Evolutionary conservation across 176 grass and related monocot genomes (phyloP), one percentile per base, ranked within the genome.

Genomic region (Oryza officinalis): DNA sequence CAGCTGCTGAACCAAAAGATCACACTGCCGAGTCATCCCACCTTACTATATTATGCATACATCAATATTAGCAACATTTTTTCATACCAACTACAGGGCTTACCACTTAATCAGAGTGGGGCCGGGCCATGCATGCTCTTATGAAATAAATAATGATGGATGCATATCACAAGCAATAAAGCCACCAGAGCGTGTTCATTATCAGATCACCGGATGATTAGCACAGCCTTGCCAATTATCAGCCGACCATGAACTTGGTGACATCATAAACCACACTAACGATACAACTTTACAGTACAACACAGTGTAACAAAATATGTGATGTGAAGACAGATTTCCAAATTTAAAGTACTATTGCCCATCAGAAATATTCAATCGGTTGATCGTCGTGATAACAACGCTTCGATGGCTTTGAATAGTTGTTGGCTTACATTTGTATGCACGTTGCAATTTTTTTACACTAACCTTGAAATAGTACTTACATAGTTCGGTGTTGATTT

Each of bases 1-100:
- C 73, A 67, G 20, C 47, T 49, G 84, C 88, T 86, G 84, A 86
- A 27, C 74, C 17, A 52, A 90, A 90, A 90, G 88, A 69, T 86
- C 47, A 80, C 60, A 12, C 5, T 52, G 80, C 75, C 84, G 13
- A 82, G 75, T 87, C 84, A 90, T 86, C 40, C 47, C 4, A 74
- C 18, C 52, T 83, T 87, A 69, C 5, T 66, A 27, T 27, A 67
- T 5, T 27, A 46, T 5, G 17, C 80, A 14, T 17, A 28, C 4
- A 31, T 14, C 14, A 27, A 13, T 41, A 27, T 20, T 27, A 27
- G 37, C 17, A 27, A 23, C 25, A 27, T 37, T 50, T 50, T 50
- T 22, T 6, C 52, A 22, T 57, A 3, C 60, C 31, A 26, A 15
- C 32, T 37, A 30, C 52, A 40, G 52, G 20, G 52, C 6, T 22